A percentile compares a stretch with the other conserved stretches of the same genome.
phyloP scores from a whole-genome alignment of 192 early-diverging fungal genomes.

The Helicostylum pulchrum region DNA sequence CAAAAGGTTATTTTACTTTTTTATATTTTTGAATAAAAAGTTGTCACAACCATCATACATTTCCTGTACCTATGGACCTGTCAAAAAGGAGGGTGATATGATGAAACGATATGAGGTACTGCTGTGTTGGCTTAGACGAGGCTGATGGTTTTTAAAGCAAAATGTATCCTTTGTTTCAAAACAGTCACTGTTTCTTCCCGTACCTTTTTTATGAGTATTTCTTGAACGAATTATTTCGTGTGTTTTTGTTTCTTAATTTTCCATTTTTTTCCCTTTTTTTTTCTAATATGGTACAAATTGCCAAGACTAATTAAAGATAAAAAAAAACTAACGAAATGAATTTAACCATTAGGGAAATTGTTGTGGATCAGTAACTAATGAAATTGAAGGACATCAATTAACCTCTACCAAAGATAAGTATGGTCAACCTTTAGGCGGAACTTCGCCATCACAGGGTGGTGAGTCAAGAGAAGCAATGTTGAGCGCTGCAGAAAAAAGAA shows the following conservation, averaged over 20 bases:
- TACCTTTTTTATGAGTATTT: too few relatives aligned
- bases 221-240: too few relatives aligned
- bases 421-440: constrained; percentile 9
- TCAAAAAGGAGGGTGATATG: too few relatives aligned
- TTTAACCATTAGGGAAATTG: constrained; percentile 1
- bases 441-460: not conserved
- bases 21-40: not conserved
- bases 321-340: not conserved
- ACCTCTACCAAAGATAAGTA: not conserved
- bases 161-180: too few relatives aligned
- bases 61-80: not conserved
- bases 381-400: constrained; percentile 11
- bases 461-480: constrained; percentile 13
- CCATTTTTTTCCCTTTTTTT: not conserved
- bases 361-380: constrained; percentile 11
- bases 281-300: not conserved
- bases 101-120: too few relatives aligned
- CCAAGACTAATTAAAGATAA: too few relatives aligned
- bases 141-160: too few relatives aligned
- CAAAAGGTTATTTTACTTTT: not conserved
- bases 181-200: too few relatives aligned
- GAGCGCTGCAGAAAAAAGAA: constrained; percentile 8
- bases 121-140: too few relatives aligned
- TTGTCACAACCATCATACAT: not conserved
- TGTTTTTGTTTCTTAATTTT: too few relatives aligned